Evolutionary conservation across 2,329 filamentous ascomycete genomes (phyloP).

Genomic region (Aspergillus proliferans): DNA sequence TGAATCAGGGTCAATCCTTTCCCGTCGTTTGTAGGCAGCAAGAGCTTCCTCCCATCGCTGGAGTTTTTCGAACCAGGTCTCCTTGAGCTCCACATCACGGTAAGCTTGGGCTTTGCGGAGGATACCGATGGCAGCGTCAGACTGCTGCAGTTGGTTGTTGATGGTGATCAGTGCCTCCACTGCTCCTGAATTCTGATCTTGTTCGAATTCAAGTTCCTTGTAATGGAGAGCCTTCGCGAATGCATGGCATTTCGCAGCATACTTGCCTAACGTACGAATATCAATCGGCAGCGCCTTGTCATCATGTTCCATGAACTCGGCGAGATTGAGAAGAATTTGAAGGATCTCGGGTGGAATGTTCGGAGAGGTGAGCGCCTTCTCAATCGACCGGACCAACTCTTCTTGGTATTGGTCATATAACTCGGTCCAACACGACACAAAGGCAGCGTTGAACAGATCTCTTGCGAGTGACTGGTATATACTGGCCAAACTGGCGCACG

Average conservation of each 20-base stretch:
- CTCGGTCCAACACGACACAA: conserved; percentile 98
- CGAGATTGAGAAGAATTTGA: conserved; percentile 87
- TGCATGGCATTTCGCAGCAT: conserved; percentile 93
- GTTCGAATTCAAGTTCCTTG: conserved; percentile 96
- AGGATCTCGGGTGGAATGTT: conserved; percentile 95
- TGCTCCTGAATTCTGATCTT: conserved; percentile 90
- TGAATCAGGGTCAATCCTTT: conserved; percentile 65
- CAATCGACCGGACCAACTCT: conserved; percentile 90
- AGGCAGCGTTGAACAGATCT: conserved; percentile 96
- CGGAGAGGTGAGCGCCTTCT: conserved; percentile 88
- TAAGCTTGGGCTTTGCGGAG: conserved; percentile 92
- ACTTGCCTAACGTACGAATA: conserved; percentile 86
- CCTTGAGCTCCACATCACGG: conserved; percentile 89
- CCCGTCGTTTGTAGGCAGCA: conserved; percentile 81
- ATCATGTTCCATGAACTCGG: conserved; percentile 99
- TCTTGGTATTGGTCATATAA: conserved; percentile 96
- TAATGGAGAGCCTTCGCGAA: conserved; percentile 98
- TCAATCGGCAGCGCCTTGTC: conserved; percentile 98
- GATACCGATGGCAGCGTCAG: conserved; percentile 96
- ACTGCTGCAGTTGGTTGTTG: conserved; percentile 98
- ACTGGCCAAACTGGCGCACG: conserved; percentile 84
- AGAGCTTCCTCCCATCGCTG: conserved; percentile 98
- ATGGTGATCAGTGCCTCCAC: conserved; percentile 98
- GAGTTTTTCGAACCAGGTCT: conserved; percentile 98
- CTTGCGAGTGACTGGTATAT: conserved; percentile 86